A percentile compares a stretch with the other conserved stretches of the same genome.
Conservation (phyloP, 768 basidiomycete genomes). For the Thelephora ganbajun region DNA sequence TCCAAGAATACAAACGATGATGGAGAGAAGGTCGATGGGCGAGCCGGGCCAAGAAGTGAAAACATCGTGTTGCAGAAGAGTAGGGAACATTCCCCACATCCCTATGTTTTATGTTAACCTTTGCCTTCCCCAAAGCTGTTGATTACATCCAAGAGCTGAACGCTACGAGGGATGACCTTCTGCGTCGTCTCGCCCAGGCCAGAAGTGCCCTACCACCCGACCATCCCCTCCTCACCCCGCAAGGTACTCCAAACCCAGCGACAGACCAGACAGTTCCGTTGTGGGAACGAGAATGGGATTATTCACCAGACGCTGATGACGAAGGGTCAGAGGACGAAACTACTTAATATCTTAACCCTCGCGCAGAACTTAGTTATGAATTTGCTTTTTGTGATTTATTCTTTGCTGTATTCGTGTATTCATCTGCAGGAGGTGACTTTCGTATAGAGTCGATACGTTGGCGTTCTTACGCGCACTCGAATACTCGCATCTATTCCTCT, state of each 20-base stretch:
- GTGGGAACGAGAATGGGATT: constrained; percentile 82
- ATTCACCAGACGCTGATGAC: constrained; percentile 32
- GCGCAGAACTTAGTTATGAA: too few species aligned
- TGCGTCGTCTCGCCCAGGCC: constrained; percentile 46
- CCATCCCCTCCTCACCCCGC: constrained; percentile 35
- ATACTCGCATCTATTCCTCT: too few species aligned
- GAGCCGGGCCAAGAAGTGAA: constrained; percentile 84
- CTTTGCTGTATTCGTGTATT: too few species aligned
- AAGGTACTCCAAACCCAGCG: too few species aligned
- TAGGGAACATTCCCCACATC: constrained; percentile 24
- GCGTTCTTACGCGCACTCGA: too few species aligned
- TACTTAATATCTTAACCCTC: background rate
- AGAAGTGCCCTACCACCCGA: constrained; percentile 39
- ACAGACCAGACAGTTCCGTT: constrained; percentile 25
- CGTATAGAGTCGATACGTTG: too few species aligned
- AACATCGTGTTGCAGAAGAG: constrained; percentile 82
- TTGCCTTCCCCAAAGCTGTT: constrained; percentile 43
- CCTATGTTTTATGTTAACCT: constrained; percentile 3
- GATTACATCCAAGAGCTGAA: constrained; percentile 67
- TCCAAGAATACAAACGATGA: constrained; percentile 22
- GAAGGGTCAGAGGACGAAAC: constrained; percentile 12
- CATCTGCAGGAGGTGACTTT: too few species aligned
- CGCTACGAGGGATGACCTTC: constrained; percentile 39
- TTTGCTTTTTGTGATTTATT: too few species aligned
- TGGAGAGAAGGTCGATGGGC: constrained; percentile 58